Conservation (phyloP, 192 early-diverging fungal species). For the Backusella australiensis region DNA sequence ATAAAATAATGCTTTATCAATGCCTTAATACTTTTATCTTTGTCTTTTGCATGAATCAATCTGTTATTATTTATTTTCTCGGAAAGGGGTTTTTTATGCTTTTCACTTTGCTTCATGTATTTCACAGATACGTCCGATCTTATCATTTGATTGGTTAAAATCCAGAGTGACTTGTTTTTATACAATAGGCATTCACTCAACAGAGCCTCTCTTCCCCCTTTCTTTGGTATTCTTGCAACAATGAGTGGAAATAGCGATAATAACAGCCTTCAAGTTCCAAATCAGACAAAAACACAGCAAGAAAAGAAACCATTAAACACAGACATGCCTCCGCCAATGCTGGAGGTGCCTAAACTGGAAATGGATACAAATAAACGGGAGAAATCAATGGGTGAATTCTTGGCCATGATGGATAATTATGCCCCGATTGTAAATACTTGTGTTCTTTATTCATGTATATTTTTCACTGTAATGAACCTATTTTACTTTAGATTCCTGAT, state of each 20-base stretch:
- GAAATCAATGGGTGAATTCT: constrained; percentile 65
- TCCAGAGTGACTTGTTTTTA: too few species aligned
- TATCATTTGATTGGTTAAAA: too few species aligned
- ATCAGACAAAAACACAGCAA: neutral
- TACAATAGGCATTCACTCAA: neutral
- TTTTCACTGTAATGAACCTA: neutral
- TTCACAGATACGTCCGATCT: too few species aligned
- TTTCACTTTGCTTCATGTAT: too few species aligned
- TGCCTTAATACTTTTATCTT: too few species aligned
- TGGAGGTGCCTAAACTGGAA: neutral
- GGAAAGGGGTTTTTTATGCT: too few species aligned
- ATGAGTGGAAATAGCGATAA: neutral
- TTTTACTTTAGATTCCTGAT: constrained; percentile 76
- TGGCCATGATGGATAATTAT: constrained; percentile 86
- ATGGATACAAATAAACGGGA: constrained; percentile 18
- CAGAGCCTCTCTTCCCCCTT: neutral
- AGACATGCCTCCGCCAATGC: neutral
- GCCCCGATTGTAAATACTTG: constrained; percentile 66
- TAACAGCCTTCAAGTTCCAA: constrained; percentile 10
- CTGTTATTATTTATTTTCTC: too few species aligned
- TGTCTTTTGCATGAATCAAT: too few species aligned
- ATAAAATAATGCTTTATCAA: too few species aligned
- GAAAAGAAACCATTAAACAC: neutral
- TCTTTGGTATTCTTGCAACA: neutral
- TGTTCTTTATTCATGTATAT: neutral